A percentile compares a stretch with the other conserved stretches of the same genome.
Conservation (phyloP, 2,329 filamentous ascomycete species). For the Penicillium sp. region DNA sequence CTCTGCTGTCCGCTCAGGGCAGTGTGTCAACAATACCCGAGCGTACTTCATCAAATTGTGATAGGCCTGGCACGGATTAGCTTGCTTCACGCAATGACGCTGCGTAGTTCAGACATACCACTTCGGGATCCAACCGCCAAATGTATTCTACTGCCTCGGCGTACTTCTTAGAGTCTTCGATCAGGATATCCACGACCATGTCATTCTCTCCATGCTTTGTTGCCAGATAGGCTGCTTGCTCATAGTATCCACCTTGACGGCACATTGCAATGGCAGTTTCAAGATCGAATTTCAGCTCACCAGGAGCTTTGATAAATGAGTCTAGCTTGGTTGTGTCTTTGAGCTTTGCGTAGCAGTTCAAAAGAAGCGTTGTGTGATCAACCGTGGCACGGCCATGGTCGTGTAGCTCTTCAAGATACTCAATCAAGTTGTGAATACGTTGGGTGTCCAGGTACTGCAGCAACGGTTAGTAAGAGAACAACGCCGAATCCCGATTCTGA, state of each 20-base stretch:
- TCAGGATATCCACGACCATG: slow-evolving; percentile 89
- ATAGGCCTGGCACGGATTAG: slow-evolving; percentile 63
- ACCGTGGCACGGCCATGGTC: slow-evolving; percentile 90
- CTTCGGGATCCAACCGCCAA: slow-evolving; percentile 76
- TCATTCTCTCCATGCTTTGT: slow-evolving; percentile 92
- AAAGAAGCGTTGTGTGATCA: slow-evolving; percentile 87
- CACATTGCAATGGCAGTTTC: slow-evolving; percentile 98
- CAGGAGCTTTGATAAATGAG: slow-evolving; percentile 89
- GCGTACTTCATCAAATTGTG: slow-evolving; percentile 93
- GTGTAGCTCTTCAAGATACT: slow-evolving; percentile 94
- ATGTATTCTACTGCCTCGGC: slow-evolving; percentile 86
- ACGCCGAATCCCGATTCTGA: background rate
- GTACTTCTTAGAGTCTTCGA: slow-evolving; percentile 92
- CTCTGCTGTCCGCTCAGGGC: slow-evolving; percentile 75
- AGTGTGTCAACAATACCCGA: slow-evolving; percentile 82
- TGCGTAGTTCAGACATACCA: slow-evolving; percentile 51
- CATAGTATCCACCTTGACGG: slow-evolving; percentile 91
- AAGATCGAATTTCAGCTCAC: slow-evolving; percentile 88
- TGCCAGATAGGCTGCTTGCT: slow-evolving; percentile 93
- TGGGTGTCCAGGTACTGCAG: slow-evolving; percentile 87
- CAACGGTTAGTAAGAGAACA: slow-evolving; percentile 16
- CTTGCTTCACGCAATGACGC: background rate
- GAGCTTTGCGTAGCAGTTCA: slow-evolving; percentile 97
- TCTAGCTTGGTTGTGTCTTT: slow-evolving; percentile 97
- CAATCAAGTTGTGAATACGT: slow-evolving; percentile 93